phyloP scores from a whole-genome alignment of 1,284 basidiomycete genomes.

The Ustilago bromivora region DNA sequence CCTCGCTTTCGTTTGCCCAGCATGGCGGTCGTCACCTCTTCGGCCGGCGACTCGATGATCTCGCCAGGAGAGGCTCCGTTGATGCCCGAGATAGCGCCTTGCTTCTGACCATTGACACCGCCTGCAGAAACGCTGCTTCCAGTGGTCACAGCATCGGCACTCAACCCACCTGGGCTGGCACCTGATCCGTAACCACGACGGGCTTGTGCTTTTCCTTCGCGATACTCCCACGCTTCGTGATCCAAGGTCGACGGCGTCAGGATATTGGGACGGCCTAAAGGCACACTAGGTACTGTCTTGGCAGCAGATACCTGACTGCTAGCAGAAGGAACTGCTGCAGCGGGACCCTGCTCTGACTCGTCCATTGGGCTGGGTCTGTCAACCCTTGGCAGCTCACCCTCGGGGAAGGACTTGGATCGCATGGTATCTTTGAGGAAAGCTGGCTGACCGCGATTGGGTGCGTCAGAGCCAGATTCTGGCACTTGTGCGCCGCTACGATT shows the following conservation, averaged over 20 bases:
- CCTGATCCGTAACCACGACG: conserved; percentile 45
- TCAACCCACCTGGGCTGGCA: conserved; percentile 41
- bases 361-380: conserved; percentile 21
- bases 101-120: conserved; percentile 30
- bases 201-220: conserved; percentile 55
- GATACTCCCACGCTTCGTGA: conserved; percentile 58
- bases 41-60: conserved; percentile 47
- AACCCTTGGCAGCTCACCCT: conserved; percentile 38
- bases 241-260: conserved; percentile 52
- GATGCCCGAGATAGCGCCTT: conserved; percentile 18
- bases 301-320: conserved; percentile 18
- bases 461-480: conserved; percentile 10
- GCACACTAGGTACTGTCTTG: conserved; percentile 17
- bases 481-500: conserved; percentile 3
- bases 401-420: conserved; percentile 50
- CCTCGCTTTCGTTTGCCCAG: conserved; percentile 51
- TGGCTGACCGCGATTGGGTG: conserved; percentile 18
- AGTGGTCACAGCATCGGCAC: conserved; percentile 38
- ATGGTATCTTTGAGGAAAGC: conserved; percentile 38
- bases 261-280: conserved; percentile 32
- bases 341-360: conserved; percentile 20
- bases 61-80: conserved; percentile 41
- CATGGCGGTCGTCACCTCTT: conserved; percentile 47
- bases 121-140: conserved; percentile 44
- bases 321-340: conserved; percentile 14